A percentile compares a stretch with the other conserved stretches of the same genome.
Conservation (phyloP, 2,329 filamentous ascomycete species). For the Drechslerella coelobrocha region DNA sequence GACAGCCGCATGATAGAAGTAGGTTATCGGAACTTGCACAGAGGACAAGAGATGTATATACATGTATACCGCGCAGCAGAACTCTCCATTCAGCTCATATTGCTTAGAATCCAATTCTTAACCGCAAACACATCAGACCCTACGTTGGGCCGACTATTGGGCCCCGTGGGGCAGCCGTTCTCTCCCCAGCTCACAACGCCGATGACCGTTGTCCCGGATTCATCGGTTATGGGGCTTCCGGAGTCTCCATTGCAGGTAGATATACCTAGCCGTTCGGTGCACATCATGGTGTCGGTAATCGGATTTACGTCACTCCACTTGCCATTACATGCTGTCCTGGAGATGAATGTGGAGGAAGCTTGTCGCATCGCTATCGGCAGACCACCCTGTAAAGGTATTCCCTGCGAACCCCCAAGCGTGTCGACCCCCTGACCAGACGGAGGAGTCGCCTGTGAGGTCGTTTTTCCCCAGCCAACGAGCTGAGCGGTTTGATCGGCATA, state of each 20-base stretch:
- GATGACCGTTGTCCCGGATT: background rate
- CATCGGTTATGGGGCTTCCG: background rate
- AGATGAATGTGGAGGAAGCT: background rate
- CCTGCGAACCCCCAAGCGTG: no score
- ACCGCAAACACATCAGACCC: background rate
- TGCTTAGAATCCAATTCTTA: background rate
- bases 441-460: background rate
- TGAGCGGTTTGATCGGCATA: background rate
- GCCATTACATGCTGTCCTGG: background rate
- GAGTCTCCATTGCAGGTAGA: background rate
- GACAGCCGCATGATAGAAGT: no score
- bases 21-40: no score
- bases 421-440: no score
- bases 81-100: no score
- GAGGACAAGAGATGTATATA: no score
- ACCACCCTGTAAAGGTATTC: no score
- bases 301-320: background rate
- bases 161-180: background rate
- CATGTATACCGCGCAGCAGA: no score
- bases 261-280: background rate
- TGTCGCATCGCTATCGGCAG: no score
- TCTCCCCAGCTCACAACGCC: background rate
- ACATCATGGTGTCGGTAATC: background rate
- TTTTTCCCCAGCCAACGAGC: slow-evolving; percentile 3
- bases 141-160: slow-evolving; percentile 1